A percentile compares a stretch with the other conserved stretches of the same genome.
Evolutionary conservation across 164 flowering plant genomes (phyloP).

Genomic region (Buxus sempervirens): DNA sequence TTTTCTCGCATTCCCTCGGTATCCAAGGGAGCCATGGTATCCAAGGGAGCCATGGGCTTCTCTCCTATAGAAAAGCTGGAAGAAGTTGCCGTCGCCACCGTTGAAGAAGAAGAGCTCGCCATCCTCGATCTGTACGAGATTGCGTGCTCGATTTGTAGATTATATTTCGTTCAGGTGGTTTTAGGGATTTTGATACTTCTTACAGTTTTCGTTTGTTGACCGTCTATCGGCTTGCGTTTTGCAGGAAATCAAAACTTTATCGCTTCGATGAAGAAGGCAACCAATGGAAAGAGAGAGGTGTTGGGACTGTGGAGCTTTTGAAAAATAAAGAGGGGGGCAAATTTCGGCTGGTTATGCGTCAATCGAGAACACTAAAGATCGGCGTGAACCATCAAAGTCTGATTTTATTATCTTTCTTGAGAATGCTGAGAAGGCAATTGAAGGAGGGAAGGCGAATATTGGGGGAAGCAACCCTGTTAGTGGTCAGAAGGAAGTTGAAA

Average conservation of each 20-base stretch:
- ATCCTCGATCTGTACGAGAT: constrained; percentile 52
- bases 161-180: constrained; percentile 3
- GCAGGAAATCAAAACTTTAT: constrained; percentile 64
- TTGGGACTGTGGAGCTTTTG: constrained; percentile 58
- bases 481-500: no score
- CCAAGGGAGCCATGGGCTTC: no score
- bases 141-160: background rate
- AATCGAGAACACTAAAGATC: constrained; percentile 69
- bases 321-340: constrained; percentile 57
- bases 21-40: no score
- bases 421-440: no score
- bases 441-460: no score
- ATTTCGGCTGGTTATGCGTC: constrained; percentile 68
- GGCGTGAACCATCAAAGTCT: constrained; percentile 67
- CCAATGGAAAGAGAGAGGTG: constrained; percentile 80
- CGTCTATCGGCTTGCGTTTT: background rate
- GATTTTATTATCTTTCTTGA: no score
- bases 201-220: background rate
- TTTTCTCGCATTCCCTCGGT: no score
- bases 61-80: constrained; percentile 84
- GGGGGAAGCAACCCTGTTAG: no score
- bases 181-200: constrained; percentile 1
- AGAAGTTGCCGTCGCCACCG: constrained; percentile 79
- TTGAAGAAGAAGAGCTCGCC: constrained; percentile 73
- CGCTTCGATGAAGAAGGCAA: constrained; percentile 62